Base-by-base conservation (phyloP, 352 stramenopile genomes). In the Phytophthora melonis region DNA sequence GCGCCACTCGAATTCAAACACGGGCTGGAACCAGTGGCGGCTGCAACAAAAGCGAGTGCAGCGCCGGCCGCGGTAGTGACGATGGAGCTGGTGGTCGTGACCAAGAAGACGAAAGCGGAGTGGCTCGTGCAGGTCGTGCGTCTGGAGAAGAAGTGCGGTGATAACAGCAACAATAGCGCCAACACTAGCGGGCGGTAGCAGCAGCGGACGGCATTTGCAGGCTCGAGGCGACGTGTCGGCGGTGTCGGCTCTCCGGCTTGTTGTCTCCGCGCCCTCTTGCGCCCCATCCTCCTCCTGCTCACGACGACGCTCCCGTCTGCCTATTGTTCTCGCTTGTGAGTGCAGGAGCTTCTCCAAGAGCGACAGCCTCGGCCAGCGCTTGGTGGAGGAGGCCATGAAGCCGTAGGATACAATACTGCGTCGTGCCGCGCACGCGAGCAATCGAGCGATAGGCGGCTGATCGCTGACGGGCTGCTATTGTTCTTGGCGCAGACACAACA, bases 291-390 rank as follows among this genome's bases (percentile, higher is more conserved):
- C 25, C 50, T 23, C 11, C n/a, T 14, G 23, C 23, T 25, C 23
- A 25, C 23, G 11, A 16, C 49, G 56, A 60, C 32, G 41, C 45
- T 64, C 52, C 49, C 58, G 58, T 66, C 62, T 67, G 58, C 30
- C 57, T 71, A 66, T 66, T 72, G 58, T 63, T 73, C 52, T 58
- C 49, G 16, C 54, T 7, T 41, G 34, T 41, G 34, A 5, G 34
- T 30, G 21, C 53, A 86, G 79, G 58, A 72, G 76, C 49, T 86
- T 86, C 68, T 72, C 73, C 52, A 83, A 79, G 67, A 77, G 75
- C 72, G 79, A 86, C 62, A 81, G 73, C 56, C 70, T 80, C 21
- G 79, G 62, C n/a, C 66, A 80, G 32, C 64, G 55, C n/a, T 66
- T 83, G 56, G 60, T 81, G 41, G 43, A 75, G 43, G 78, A 85